phyloP scores from a whole-genome alignment of 805 yeast species.

The Zygosaccharomyces kombuchaensis region DNA sequence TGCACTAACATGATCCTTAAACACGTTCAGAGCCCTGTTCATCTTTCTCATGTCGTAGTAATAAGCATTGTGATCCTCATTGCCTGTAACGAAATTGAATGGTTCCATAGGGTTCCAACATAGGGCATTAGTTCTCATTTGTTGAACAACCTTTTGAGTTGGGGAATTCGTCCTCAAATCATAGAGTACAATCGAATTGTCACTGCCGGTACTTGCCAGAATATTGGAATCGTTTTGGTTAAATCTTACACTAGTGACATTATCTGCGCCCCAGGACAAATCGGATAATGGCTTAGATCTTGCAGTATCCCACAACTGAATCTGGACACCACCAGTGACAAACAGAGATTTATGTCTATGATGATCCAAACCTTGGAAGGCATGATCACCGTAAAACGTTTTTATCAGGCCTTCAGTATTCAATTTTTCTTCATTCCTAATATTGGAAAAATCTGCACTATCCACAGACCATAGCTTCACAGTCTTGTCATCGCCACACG shows the following conservation, averaged over 20 bases:
- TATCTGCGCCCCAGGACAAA: constrained; percentile 96
- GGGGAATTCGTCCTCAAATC: constrained; percentile 90
- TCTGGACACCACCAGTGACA: constrained; percentile 87
- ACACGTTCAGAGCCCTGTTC: constrained; percentile 74
- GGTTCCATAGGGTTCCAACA: constrained; percentile 99
- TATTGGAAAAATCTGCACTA: constrained; percentile 42
- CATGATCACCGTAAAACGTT: constrained; percentile 78
- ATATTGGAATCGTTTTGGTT: constrained; percentile 87
- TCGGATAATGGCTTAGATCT: constrained; percentile 74
- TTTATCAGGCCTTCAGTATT: constrained; percentile 56
- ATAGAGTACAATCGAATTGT: constrained; percentile 83
- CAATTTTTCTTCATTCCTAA: constrained; percentile 32
- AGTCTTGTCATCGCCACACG: constrained; percentile 89
- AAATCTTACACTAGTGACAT: constrained; percentile 74
- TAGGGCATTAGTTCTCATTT: constrained; percentile 76
- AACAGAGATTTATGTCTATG: constrained; percentile 69
- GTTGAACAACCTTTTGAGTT: constrained; percentile 81
- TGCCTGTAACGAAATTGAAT: constrained; percentile 83
- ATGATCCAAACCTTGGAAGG: constrained; percentile 82
- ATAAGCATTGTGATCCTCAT: constrained; percentile 92
- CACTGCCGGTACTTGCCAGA: constrained; percentile 85
- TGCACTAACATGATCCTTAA: constrained; percentile 93
- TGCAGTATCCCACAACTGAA: constrained; percentile 88
- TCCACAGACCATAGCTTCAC: constrained; percentile 84
- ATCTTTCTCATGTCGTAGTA: constrained; percentile 95